Evolutionary conservation across 2,329 filamentous ascomycete genomes (phyloP), one percentile per base, ranked within the genome.

Genomic region (Phialocephala sp.): DNA sequence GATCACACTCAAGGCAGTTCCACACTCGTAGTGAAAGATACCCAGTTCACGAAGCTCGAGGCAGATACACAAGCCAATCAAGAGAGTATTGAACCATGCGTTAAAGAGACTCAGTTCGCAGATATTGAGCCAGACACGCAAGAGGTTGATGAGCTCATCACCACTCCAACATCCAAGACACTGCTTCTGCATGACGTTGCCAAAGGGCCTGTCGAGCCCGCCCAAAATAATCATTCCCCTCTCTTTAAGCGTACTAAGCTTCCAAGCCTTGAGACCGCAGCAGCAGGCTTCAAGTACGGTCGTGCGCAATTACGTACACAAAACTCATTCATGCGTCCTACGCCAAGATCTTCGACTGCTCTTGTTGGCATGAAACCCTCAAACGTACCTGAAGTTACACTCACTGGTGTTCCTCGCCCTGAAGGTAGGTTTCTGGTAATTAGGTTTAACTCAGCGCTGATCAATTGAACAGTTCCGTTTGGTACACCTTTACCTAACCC

Each of bases 31-130:
- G 39, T 72, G 18, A 67, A 55, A 32, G 71, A 74, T 11, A 68
- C 70, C 22, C 73, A 76, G 59, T 72, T 58, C 47, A 59, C 47
- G 24, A 20, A 11, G 15, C 41, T 75, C 6, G 72, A 74, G 59
- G 39, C 59, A 41, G 71, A 72, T 22, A 69, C 66, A 14, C 71
- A 72, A 63, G 67, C 60, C 8, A 20, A 59, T 20, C 67, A 61
- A 58, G 66, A 68, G 41, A 66, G 36, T 57, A 32, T 60, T 15
- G 4, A n/a, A 2, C 47, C 64, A 22, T n/a, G 15, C n/a, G 59
- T 62, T 18, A 6, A 15, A 50, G 65, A 62, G 4, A 65, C 63
- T 41, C 63, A 68, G 32, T 60, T 43, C 43, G 27, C 15, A 8
- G 20, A 12, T 36, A 11, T 59, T n/a, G 63, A 66, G 55, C 14